Conservation (phyloP, 2,329 filamentous ascomycete genomes). For the Aureobasidium pullulans region DNA sequence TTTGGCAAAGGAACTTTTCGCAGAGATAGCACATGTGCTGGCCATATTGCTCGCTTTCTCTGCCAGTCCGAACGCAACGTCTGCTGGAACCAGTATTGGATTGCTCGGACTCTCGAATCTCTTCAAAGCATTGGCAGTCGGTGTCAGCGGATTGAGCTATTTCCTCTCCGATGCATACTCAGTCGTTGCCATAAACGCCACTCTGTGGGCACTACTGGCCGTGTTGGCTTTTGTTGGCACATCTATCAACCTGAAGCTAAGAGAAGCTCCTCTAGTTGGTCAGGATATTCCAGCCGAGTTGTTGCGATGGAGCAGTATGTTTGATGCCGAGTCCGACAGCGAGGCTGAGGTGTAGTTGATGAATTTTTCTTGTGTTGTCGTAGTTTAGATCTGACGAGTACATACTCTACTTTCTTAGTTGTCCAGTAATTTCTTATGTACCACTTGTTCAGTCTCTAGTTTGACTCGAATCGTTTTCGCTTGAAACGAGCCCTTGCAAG, state of each 20-base stretch:
- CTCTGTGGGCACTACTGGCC: constrained; percentile 37
- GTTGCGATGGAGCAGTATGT: constrained; percentile 41
- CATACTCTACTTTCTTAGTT: not conserved
- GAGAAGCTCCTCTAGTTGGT: constrained; percentile 38
- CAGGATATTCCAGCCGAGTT: constrained; percentile 36
- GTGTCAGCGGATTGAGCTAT: constrained; percentile 38
- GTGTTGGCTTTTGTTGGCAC: constrained; percentile 36
- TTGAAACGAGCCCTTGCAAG: not conserved
- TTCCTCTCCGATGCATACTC: constrained; percentile 38
- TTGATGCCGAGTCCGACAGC: constrained; percentile 33
- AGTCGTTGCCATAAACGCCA: constrained; percentile 37
- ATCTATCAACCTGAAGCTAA: constrained; percentile 37
- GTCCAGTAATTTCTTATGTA: not conserved
- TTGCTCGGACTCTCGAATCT: constrained; percentile 40
- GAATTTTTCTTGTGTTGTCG: not conserved
- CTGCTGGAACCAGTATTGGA: constrained; percentile 41
- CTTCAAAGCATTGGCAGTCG: constrained; percentile 41
- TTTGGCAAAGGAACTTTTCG: constrained; percentile 37
- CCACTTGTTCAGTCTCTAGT: not conserved
- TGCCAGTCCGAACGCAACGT: constrained; percentile 40
- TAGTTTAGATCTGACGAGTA: not conserved
- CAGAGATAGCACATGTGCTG: constrained; percentile 35
- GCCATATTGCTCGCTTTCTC: constrained; percentile 41
- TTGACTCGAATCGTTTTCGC: too few relatives aligned
- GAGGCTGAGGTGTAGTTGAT: constrained; percentile 14